Percentiles rank a stretch among this genome's conserved stretches.
Conservation (phyloP, 75 land plant species). For the Larix kaempferi region DNA sequence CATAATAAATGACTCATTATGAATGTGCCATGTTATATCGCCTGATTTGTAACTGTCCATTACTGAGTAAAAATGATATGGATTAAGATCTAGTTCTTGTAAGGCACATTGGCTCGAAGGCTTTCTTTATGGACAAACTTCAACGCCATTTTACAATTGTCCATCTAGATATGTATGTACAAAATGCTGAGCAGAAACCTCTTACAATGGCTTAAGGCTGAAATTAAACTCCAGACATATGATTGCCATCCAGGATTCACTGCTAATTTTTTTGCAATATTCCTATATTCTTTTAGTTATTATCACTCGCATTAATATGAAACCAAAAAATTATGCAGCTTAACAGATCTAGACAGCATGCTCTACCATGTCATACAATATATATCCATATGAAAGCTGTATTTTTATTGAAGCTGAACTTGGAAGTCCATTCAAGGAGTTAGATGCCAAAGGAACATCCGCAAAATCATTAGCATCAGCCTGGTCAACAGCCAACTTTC, state of each 20-base stretch:
- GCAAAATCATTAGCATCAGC: too few species aligned
- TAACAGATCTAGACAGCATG: background rate
- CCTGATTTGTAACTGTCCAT: background rate
- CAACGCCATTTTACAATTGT: background rate
- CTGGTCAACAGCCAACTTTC: too few species aligned
- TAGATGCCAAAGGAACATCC: too few species aligned
- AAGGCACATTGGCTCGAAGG: background rate
- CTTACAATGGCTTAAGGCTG: background rate
- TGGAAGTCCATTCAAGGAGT: too few species aligned
- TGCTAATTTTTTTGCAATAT: background rate
- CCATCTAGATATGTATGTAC: background rate
- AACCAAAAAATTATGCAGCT: background rate
- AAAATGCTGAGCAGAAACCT: background rate
- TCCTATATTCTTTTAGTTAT: background rate
- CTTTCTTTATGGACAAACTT: background rate
- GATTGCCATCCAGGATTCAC: background rate
- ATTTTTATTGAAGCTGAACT: too few species aligned
- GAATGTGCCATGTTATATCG: background rate
- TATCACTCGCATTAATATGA: background rate
- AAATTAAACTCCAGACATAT: background rate
- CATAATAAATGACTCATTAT: background rate
- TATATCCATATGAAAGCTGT: too few species aligned
- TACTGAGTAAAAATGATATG: background rate
- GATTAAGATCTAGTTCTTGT: background rate
- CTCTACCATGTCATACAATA: background rate